Conservation (phyloP, 2,329 filamentous ascomycete genomes). For the Fusarium sp. region DNA sequence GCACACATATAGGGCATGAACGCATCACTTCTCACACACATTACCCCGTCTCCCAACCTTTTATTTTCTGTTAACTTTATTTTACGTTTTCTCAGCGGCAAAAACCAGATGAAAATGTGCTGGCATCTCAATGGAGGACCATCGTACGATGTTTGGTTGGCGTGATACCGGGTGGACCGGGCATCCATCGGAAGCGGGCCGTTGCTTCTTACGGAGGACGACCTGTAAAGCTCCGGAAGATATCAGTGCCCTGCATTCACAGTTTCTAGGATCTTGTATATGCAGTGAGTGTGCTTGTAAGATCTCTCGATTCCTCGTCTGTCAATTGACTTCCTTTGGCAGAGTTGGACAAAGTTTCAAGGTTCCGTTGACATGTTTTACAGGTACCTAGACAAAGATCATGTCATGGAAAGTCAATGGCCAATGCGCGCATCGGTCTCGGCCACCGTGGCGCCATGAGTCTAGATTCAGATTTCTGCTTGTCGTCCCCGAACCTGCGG, state of each 20-base stretch:
- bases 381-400: constrained; percentile 6
- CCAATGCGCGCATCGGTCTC: constrained; percentile 1
- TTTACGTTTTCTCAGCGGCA: constrained; percentile 3
- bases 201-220: constrained; percentile 31
- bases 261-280: not conserved
- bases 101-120: not conserved
- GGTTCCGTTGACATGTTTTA: constrained; percentile 1
- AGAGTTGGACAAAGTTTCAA: not conserved
- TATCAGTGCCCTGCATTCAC: constrained; percentile 10
- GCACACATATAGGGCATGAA: constrained; percentile 16
- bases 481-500: not conserved
- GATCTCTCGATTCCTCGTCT: not conserved
- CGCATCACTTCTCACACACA: constrained; percentile 14
- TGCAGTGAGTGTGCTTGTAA: not conserved
- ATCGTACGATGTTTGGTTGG: constrained; percentile 49
- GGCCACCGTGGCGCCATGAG: not conserved
- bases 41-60: not conserved
- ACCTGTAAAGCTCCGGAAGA: constrained; percentile 20
- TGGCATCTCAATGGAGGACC: constrained; percentile 8
- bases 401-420: constrained; percentile 10
- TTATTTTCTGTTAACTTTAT: not conserved
- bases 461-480: not conserved
- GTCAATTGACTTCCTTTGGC: not conserved
- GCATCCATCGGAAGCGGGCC: constrained; percentile 48
- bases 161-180: constrained; percentile 42